Base-by-base conservation (phyloP, 306 rosid species). In the Dryas alaskensis region DNA sequence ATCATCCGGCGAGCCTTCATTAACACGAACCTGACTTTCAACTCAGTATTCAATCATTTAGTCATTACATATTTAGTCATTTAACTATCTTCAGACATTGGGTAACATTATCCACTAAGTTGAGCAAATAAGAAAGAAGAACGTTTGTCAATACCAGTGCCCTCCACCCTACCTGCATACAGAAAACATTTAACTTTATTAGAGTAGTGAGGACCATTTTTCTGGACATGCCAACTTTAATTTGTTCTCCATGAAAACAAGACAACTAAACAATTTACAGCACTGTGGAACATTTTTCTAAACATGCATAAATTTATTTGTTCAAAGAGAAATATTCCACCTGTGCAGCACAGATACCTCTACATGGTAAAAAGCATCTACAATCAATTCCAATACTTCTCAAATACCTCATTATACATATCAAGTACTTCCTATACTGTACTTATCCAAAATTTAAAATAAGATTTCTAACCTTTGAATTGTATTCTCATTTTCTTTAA, bases 161-260 rank as follows among this genome's bases (percentile, higher is more conserved):
- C 55, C 4, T 51, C 27, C 27, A 63, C 58, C 45, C 76, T 72
- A 37, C 76, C 76, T 72, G 67, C 76, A 59, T 2, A 46, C 10
- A 27, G 10, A 46, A 39, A 58, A 13, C 17, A 37, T 10, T 7
- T 31, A 12, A 60, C 19, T 31, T 31, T 14, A 5, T 42, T 54
- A 70, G 55, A 1, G 7, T 4, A 50, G 60, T 37, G 7, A 31
- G 6, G 40, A 31, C 39, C 71, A 22, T 13, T 27, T 16, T 39
- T 40, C 67, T 5, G 11, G 43, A 62, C 66, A 67, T 40, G 65
- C 17, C 3, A 31, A 31, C 65, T 60, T 11, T 60, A 31, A n/a
- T n/a, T 63, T 43, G 68, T 63, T 43, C 31, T 16, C 50, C 7
- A 17, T 9, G 14, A 4, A 63, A 43, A 4, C 31, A 42, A 16